Evolutionary conservation across 2,329 filamentous ascomycete species (phyloP).

Genomic region (Pezicula radicicola): DNA sequence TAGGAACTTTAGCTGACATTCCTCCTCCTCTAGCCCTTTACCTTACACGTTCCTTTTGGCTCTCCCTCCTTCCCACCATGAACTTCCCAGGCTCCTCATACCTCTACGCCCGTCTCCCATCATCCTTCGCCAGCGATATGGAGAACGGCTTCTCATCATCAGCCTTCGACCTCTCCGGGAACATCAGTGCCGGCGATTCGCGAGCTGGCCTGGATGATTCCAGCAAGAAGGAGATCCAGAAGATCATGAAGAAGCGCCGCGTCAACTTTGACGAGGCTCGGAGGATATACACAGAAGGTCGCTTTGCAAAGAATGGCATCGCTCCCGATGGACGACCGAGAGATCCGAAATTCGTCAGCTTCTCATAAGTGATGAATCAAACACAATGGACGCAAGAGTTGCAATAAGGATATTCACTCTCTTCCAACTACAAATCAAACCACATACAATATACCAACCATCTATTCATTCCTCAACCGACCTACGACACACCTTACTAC

Average conservation of each 20-base stretch:
- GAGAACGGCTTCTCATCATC: slow-evolving; percentile 81
- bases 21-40: slow-evolving; percentile 57
- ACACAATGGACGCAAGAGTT: background rate
- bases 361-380: slow-evolving; percentile 36
- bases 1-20: too few relatives aligned
- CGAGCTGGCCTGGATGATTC: slow-evolving; percentile 77
- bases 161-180: slow-evolving; percentile 79
- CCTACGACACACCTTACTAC: background rate
- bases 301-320: slow-evolving; percentile 85
- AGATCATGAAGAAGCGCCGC: slow-evolving; percentile 83
- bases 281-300: slow-evolving; percentile 78
- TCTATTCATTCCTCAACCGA: background rate
- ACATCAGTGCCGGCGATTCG: slow-evolving; percentile 75
- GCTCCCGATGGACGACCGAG: slow-evolving; percentile 81
- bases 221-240: slow-evolving; percentile 78
- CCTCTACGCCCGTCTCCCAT: slow-evolving; percentile 76
- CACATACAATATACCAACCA: too few relatives aligned
- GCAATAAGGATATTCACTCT: too few relatives aligned
- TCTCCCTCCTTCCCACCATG: slow-evolving; percentile 63
- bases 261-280: slow-evolving; percentile 90
- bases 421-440: too few relatives aligned
- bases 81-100: slow-evolving; percentile 47
- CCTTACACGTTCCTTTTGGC: slow-evolving; percentile 77
- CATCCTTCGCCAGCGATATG: slow-evolving; percentile 77
- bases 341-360: slow-evolving; percentile 95